phyloP scores from a whole-genome alignment of 257 asterid genomes.

The Forsythia viridissima region DNA sequence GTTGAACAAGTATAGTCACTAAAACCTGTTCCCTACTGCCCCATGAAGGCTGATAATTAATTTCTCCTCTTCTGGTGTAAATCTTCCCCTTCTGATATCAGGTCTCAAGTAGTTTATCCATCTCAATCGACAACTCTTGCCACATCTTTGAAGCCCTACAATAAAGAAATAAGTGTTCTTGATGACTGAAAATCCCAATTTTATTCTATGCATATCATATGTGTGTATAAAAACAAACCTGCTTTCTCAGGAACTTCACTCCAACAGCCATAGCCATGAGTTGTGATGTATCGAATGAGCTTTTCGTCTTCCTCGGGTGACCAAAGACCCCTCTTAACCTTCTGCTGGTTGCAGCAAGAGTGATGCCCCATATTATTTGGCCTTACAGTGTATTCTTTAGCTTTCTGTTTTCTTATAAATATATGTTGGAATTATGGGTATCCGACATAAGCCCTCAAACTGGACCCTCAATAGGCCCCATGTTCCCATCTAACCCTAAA shows the following conservation, averaged over 20 bases:
- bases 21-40: slow-evolving; percentile 95
- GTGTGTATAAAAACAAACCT: slow-evolving; percentile 37
- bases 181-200: too few relatives aligned
- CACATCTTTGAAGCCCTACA: slow-evolving; percentile 90
- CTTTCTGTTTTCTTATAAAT: slow-evolving; percentile 13
- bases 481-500: slow-evolving; percentile 84
- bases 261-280: slow-evolving; percentile 97
- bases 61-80: slow-evolving; percentile 83
- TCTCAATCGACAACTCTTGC: slow-evolving; percentile 87
- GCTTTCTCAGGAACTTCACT: slow-evolving; percentile 99
- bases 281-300: slow-evolving; percentile 68
- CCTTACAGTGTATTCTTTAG: background rate
- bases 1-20: background rate
- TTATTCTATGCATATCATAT: too few relatives aligned
- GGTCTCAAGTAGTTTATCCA: slow-evolving; percentile 98
- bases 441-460: slow-evolving; percentile 41
- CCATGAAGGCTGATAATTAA: slow-evolving; percentile 87
- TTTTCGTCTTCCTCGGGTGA: slow-evolving; percentile 98
- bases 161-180: background rate
- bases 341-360: slow-evolving; percentile 98
- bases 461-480: slow-evolving; percentile 52
- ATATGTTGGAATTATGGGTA: slow-evolving; percentile 32
- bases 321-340: slow-evolving; percentile 98
- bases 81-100: slow-evolving; percentile 89
- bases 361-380: slow-evolving; percentile 72